These are phyloP conservation scores for Colletotrichum cuscutae DNA, from an alignment of 2,329 filamentous ascomycete genomes.

Conservation along the genomic window DNA sequence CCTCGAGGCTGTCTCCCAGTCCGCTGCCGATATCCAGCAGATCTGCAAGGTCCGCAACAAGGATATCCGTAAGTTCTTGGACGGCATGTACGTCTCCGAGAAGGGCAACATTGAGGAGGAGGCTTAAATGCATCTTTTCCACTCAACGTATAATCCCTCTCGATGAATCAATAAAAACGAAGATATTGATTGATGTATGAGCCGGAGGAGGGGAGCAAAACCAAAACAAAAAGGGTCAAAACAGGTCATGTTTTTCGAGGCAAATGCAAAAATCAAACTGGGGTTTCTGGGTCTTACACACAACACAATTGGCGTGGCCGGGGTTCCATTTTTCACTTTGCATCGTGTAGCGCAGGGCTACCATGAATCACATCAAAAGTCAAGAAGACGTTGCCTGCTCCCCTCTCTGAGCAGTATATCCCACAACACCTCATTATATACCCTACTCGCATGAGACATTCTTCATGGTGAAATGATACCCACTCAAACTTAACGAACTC, in stretches of 20 bases:
- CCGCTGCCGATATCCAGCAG: slow-evolving; percentile 99
- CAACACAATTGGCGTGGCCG: slow-evolving; percentile 6
- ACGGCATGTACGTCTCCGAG: slow-evolving; percentile 99
- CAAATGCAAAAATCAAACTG: slow-evolving; percentile 1
- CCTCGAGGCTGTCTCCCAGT: slow-evolving; percentile 96
- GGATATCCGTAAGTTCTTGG: slow-evolving; percentile 99
- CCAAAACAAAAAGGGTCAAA: slow-evolving; percentile 3
- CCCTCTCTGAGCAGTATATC: background rate
- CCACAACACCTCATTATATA: background rate
- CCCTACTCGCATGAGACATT: background rate
- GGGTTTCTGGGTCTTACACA: slow-evolving; percentile 16
- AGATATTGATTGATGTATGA: slow-evolving; percentile 1
- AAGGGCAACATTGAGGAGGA: slow-evolving; percentile 91
- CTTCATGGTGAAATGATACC: slow-evolving; percentile 18
- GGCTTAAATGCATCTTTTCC: slow-evolving; percentile 50
- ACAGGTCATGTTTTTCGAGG: slow-evolving; percentile 12
- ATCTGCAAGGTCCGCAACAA: slow-evolving; percentile 99
- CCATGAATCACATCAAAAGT: slow-evolving; percentile 17
- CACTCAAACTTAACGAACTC: background rate
- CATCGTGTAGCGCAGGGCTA: slow-evolving; percentile 9
- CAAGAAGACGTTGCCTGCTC: slow-evolving; percentile 13
- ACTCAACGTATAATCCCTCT: background rate
- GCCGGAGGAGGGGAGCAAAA: slow-evolving; percentile 9
- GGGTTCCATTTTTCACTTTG: slow-evolving; percentile 6
- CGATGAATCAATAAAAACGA: background rate